phyloP scores from a whole-genome alignment of 176 grass and related monocot species.

The Stipa capillata region DNA sequence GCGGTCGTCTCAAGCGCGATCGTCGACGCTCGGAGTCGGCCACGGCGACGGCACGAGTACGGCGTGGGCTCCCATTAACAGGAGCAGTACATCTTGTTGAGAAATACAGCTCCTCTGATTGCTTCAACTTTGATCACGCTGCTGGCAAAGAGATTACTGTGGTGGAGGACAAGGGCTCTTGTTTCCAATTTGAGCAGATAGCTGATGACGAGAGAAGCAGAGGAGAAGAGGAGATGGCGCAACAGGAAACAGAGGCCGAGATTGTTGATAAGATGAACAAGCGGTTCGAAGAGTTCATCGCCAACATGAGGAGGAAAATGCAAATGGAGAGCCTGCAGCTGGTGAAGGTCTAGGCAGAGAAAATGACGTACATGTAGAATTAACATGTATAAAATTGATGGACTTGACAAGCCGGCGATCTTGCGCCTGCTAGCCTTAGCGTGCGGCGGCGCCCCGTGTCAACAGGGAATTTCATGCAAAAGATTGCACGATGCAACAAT shows the following conservation, averaged over 20 bases:
- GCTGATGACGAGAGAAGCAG: not conserved
- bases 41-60: not conserved
- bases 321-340: constrained; percentile 24
- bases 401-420: no score
- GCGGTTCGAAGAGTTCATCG: constrained; percentile 69
- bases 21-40: not conserved
- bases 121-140: not conserved
- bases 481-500: no score
- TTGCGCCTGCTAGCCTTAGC: not conserved
- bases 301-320: constrained; percentile 20
- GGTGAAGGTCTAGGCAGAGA: not conserved
- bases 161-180: not conserved
- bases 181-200: not conserved
- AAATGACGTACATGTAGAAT: not conserved
- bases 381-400: not conserved
- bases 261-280: constrained; percentile 24
- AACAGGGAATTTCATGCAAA: no score
- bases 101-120: accelerated
- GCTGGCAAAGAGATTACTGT: not conserved
- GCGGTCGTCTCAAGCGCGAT: not conserved
- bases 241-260: not conserved
- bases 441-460: no score
- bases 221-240: not conserved
- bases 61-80: not conserved
- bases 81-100: not conserved